Percentiles rank a stretch among this genome's conserved stretches.
These are phyloP conservation scores for Mercurialis annua DNA, from an alignment of 345 rosid genomes.

Conservation along the genomic window DNA sequence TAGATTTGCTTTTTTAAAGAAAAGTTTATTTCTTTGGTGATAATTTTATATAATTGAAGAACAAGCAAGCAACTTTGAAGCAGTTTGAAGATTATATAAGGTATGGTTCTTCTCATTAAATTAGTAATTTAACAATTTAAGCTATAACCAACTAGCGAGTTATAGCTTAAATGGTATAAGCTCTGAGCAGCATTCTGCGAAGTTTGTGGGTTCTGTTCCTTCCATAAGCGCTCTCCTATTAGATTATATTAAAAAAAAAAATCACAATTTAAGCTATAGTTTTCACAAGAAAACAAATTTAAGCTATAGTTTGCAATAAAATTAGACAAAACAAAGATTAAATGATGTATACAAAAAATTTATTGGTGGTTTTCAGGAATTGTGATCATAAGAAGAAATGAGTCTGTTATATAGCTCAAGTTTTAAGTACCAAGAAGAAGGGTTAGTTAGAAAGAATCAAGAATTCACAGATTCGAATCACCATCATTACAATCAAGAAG, in stretches of 20 bases:
- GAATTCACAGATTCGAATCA: conserved; percentile 37
- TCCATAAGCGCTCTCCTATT: too few species aligned
- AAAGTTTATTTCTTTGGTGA: conserved; percentile 9
- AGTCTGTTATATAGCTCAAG: conserved; percentile 36
- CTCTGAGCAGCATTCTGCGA: too few species aligned
- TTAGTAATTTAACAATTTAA: too few species aligned
- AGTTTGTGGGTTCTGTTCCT: too few species aligned
- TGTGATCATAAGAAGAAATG: conserved; percentile 30
- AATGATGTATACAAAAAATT: background rate
- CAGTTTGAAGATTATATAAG: background rate
- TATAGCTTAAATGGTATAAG: too few species aligned
- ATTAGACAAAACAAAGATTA: too few species aligned
- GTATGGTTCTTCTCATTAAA: background rate
- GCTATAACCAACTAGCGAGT: too few species aligned
- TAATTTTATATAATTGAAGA: background rate
- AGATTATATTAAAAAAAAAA: too few species aligned
- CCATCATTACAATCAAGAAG: conserved; percentile 19
- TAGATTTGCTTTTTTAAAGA: conserved; percentile 7
- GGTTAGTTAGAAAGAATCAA: conserved; percentile 35
- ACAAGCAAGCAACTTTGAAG: conserved; percentile 16
- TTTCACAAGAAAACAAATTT: too few species aligned
- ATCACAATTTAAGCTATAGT: too few species aligned
- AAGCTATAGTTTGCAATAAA: too few species aligned
- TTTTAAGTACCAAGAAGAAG: conserved; percentile 36
- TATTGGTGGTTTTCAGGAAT: conserved; percentile 13